Evolutionary conservation across 345 rosid species (phyloP).

Genomic region (Bruguiera sexangula): DNA sequence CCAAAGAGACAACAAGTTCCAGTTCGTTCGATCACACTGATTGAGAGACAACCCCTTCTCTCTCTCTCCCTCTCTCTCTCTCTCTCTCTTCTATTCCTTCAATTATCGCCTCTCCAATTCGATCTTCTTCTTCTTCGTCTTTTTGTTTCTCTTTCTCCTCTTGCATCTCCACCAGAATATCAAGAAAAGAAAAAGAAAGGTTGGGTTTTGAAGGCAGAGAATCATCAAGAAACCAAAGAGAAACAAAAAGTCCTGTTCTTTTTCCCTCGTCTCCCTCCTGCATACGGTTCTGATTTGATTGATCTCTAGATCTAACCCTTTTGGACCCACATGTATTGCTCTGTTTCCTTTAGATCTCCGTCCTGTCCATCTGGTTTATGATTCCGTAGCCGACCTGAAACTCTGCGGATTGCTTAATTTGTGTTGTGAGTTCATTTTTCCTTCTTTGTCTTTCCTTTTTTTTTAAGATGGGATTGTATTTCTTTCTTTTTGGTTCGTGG

Average conservation of each 20-base stretch:
- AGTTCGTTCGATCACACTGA: constrained; percentile 30
- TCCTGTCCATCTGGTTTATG: constrained; percentile 30
- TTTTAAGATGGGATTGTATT: not conserved
- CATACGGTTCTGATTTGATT: constrained; percentile 31
- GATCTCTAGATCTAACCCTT: constrained; percentile 52
- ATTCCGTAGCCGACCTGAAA: constrained; percentile 32
- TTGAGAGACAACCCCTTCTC: constrained; percentile 10
- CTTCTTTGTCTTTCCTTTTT: not conserved
- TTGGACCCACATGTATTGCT: constrained; percentile 38
- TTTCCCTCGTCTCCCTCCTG: not conserved
- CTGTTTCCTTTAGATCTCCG: constrained; percentile 55
- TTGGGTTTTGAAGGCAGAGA: not conserved
- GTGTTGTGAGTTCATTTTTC: constrained; percentile 30
- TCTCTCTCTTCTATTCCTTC: not conserved
- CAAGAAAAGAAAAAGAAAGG: not conserved
- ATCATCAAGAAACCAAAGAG: constrained; percentile 7
- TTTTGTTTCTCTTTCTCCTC: not conserved
- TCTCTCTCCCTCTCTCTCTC: not conserved
- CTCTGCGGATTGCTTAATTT: constrained; percentile 16
- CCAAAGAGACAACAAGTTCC: constrained; percentile 16
- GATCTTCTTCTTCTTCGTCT: constrained; percentile 1
- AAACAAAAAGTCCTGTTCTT: not conserved
- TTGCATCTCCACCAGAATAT: not conserved
- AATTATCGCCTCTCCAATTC: too few species aligned
- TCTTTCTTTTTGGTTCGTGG: not conserved